Evolutionary conservation across 306 rosid species (phyloP).

Genomic region (Acacia crassicarpa): DNA sequence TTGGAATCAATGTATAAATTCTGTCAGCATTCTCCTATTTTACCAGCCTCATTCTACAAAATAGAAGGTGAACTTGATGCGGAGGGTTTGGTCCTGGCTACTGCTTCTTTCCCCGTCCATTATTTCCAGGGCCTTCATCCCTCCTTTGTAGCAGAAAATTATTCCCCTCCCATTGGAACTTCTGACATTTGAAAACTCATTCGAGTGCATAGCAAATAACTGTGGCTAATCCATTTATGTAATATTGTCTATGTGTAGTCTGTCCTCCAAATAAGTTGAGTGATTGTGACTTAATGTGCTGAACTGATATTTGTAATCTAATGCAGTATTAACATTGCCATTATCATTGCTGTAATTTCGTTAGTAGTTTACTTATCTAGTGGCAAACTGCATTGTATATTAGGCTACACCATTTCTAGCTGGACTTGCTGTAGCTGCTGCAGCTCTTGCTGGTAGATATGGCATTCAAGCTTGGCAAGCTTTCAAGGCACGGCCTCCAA

Average conservation of each 20-base stretch:
- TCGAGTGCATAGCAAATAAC: neutral
- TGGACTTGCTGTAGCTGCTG: constrained; percentile 74
- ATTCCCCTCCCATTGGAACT: neutral
- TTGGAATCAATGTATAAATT: neutral
- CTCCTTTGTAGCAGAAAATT: neutral
- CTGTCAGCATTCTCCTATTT: neutral
- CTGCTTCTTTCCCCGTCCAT: neutral
- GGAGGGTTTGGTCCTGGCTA: neutral
- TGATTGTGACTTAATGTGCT: neutral
- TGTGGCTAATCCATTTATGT: neutral
- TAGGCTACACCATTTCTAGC: constrained; percentile 76
- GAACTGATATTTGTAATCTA: neutral
- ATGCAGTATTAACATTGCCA: neutral
- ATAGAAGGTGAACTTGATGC: neutral
- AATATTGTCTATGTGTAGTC: neutral
- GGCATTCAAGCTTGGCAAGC: constrained; percentile 77
- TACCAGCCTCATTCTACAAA: neutral
- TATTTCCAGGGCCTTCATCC: neutral
- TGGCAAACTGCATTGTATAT: constrained; percentile 24
- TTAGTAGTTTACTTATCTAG: neutral
- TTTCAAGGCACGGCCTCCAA: constrained; percentile 57
- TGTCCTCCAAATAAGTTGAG: neutral
- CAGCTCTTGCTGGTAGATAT: constrained; percentile 72
- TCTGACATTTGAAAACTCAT: neutral
- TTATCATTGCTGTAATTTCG: neutral